A percentile compares a stretch with the other conserved stretches of the same genome.
Conservation (phyloP, 1,284 basidiomycete species). For the Singerocomus inundabilis region DNA sequence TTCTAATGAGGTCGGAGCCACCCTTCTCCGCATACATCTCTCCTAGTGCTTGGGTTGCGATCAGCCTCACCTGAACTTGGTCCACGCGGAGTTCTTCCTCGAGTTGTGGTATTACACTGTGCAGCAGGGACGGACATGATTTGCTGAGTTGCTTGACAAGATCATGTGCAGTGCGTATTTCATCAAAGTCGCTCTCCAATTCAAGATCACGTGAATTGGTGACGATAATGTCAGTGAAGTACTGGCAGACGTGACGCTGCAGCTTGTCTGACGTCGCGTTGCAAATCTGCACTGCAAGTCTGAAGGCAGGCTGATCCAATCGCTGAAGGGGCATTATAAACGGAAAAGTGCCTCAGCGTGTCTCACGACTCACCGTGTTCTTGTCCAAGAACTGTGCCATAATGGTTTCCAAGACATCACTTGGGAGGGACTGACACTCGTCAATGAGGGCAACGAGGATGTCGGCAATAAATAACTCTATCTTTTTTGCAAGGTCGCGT, state of each 20-base stretch:
- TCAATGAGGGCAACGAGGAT: conserved; percentile 90
- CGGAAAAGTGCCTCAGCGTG: not conserved
- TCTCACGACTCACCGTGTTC: conserved; percentile 49
- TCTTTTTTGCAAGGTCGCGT: conserved; percentile 83
- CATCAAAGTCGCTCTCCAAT: conserved; percentile 57
- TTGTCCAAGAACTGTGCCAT: conserved; percentile 86
- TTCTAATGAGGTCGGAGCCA: conserved; percentile 70
- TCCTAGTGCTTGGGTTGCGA: conserved; percentile 84
- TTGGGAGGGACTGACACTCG: conserved; percentile 74
- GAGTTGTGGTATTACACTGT: conserved; percentile 90
- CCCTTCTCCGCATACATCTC: conserved; percentile 85
- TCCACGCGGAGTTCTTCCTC: conserved; percentile 88
- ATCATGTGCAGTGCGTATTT: conserved; percentile 76
- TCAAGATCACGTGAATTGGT: conserved; percentile 57
- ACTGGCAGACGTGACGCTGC: conserved; percentile 86
- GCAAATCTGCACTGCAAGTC: conserved; percentile 88
- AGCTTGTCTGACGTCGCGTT: conserved; percentile 82
- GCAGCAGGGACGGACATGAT: conserved; percentile 78
- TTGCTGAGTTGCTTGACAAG: conserved; percentile 85
- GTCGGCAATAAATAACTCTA: conserved; percentile 85
- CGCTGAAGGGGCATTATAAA: conserved; percentile 41
- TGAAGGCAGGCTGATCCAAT: conserved; percentile 74
- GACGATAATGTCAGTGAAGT: conserved; percentile 87
- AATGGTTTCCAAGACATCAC: conserved; percentile 78
- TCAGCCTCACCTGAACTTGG: conserved; percentile 67